Evolutionary conservation across 345 rosid species (phyloP).

Genomic region (Lepidium africanum): DNA sequence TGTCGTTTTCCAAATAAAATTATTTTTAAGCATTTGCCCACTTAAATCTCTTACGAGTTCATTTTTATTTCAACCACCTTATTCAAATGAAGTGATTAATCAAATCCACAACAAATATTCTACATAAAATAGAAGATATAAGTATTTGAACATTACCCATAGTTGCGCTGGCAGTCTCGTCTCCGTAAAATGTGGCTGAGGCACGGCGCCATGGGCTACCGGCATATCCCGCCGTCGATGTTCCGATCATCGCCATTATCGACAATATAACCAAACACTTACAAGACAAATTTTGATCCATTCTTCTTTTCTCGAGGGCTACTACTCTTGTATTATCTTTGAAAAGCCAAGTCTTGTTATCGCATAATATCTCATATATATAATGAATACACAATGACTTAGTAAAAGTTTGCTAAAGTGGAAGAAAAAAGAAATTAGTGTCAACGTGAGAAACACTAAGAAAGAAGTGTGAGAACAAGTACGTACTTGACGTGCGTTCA

Average conservation of each 20-base stretch:
- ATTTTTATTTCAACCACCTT: no score
- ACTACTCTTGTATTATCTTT: not conserved
- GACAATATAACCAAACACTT: slow-evolving; percentile 17
- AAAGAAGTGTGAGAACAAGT: slow-evolving; percentile 9
- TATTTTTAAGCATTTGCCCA: no score
- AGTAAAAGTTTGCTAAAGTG: not conserved
- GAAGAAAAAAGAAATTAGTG: not conserved
- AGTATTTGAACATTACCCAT: slow-evolving; percentile 35
- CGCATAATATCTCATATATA: slow-evolving; percentile 8
- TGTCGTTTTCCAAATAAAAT: no score
- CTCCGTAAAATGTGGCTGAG: slow-evolving; percentile 66
- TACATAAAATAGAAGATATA: not conserved
- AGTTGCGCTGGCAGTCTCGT: slow-evolving; percentile 52
- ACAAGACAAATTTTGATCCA: slow-evolving; percentile 16
- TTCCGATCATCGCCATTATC: slow-evolving; percentile 7
- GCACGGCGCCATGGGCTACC: slow-evolving; percentile 44
- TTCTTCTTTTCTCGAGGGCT: not conserved
- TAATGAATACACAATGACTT: not conserved
- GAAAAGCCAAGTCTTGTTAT: slow-evolving; percentile 7
- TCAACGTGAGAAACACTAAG: slow-evolving; percentile 27
- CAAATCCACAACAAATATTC: not conserved
- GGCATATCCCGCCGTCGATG: slow-evolving; percentile 21
- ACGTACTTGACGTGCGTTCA: slow-evolving; percentile 20
- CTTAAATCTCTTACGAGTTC: no score
- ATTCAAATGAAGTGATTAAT: no score